Evolutionary conservation across 73 alveolate genomes (phyloP).

Genomic region (Urostyla sp.): DNA sequence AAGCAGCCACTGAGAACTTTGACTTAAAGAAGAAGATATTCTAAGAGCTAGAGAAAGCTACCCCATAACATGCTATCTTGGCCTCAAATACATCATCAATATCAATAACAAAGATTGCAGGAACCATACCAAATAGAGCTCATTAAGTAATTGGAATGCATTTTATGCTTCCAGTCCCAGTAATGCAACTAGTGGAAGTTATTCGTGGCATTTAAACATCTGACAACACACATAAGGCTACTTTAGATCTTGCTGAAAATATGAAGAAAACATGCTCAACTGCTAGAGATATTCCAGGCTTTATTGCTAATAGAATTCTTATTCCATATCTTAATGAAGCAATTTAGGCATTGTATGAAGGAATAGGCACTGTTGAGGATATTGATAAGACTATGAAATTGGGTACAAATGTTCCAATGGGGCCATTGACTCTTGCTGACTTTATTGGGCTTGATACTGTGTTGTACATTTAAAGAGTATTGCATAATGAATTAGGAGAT

Average conservation of each 20-base stretch:
- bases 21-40: constrained; percentile 74
- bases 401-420: constrained; percentile 99
- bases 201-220: constrained; percentile 92
- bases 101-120: constrained; percentile 94
- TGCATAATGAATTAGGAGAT: constrained; percentile 95
- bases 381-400: constrained; percentile 95
- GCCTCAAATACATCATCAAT: constrained; percentile 97
- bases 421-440: constrained; percentile 97
- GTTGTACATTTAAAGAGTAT: constrained; percentile 67
- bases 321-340: constrained; percentile 98
- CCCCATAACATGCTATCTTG: constrained; percentile 78
- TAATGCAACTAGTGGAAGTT: constrained; percentile 94
- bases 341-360: constrained; percentile 87
- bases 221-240: constrained; percentile 77
- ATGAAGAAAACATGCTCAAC: constrained; percentile 87
- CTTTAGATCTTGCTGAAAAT: constrained; percentile 75
- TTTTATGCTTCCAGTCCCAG: constrained; percentile 98
- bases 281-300: constrained; percentile 92
- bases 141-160: constrained; percentile 95
- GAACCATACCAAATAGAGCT: constrained; percentile 80
- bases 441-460: constrained; percentile 96
- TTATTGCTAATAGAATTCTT: constrained; percentile 92
- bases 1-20: constrained; percentile 86
- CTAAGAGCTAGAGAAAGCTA: constrained; percentile 47
- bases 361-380: constrained; percentile 91